A percentile compares a stretch with the other conserved stretches of the same genome.
Evolutionary conservation across 2,329 filamentous ascomycete genomes (phyloP).

Genomic region (Sporothrix humicola): DNA sequence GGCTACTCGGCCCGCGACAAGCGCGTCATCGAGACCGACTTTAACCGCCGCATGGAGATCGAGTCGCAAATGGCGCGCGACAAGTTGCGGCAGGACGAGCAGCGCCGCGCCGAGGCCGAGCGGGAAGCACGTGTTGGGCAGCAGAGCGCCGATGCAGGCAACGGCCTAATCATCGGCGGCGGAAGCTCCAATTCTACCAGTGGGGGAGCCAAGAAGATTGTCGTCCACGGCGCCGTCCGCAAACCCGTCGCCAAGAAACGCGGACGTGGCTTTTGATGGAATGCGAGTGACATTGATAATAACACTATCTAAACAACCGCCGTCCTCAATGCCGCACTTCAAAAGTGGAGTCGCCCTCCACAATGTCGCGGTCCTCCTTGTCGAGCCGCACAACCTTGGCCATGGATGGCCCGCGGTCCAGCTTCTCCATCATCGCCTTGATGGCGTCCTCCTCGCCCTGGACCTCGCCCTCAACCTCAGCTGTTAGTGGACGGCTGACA

Average conservation of each 20-base stretch:
- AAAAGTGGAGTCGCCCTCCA: conserved; percentile 73
- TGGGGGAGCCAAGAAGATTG: conserved; percentile 59
- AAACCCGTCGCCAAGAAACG: conserved; percentile 64
- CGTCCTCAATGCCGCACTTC: conserved; percentile 57
- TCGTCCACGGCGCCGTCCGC: conserved; percentile 66
- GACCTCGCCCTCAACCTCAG: conserved; percentile 85
- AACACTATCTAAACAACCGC: too few species aligned
- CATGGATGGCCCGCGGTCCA: conserved; percentile 74
- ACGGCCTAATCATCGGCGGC: conserved; percentile 46
- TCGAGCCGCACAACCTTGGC: conserved; percentile 78
- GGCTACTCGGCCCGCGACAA: conserved; percentile 89
- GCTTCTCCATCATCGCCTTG: conserved; percentile 71
- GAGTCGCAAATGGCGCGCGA: conserved; percentile 91
- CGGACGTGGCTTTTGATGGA: conserved; percentile 52
- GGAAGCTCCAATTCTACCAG: conserved; percentile 36
- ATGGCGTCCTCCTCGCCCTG: conserved; percentile 74
- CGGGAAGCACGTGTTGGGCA: conserved; percentile 50
- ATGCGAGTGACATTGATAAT: neutral
- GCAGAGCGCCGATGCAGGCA: conserved; percentile 46
- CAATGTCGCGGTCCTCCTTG: conserved; percentile 66
- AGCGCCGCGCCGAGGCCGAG: conserved; percentile 57
- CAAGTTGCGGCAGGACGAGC: conserved; percentile 69
- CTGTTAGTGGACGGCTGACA: neutral
- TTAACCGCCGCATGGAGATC: conserved; percentile 91
- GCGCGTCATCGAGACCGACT: conserved; percentile 86